These are phyloP conservation scores for Mycena epipterygia DNA, from an alignment of 768 basidiomycete species.

Conservation along the genomic window DNA sequence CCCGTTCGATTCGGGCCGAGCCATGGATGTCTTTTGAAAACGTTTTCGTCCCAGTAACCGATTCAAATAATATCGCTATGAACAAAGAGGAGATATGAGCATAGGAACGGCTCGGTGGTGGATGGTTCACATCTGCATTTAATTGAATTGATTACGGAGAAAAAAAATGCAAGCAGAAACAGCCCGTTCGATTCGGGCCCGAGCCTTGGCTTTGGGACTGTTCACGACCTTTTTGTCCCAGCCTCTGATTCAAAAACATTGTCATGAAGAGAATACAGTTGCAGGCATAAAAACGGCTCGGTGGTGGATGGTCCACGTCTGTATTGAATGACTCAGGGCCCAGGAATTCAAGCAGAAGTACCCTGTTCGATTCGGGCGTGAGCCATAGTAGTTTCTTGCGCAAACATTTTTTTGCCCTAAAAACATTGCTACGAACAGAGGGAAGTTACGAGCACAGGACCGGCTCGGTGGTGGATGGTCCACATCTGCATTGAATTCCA, in stretches of 20 bases:
- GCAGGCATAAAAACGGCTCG: neutral
- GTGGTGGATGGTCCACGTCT: slow-evolving; percentile 1
- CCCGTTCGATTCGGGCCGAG: neutral
- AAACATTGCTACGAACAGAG: neutral
- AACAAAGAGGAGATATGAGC: too few species aligned
- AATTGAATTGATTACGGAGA: neutral
- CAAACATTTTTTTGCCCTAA: neutral
- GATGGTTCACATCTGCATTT: slow-evolving; percentile 1
- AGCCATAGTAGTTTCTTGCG: neutral
- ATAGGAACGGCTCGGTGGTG: neutral
- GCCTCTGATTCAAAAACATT: neutral
- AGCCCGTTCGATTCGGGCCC: slow-evolving; percentile 1
- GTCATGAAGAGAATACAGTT: too few species aligned
- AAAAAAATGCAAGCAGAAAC: neutral
- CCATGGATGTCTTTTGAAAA: neutral
- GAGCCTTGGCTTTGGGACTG: neutral
- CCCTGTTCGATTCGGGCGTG: slow-evolving; percentile 6
- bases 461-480: neutral
- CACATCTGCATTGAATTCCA: neutral
- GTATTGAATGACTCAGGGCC: neutral
- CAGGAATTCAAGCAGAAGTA: neutral
- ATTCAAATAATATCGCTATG: too few species aligned
- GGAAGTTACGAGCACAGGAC: neutral
- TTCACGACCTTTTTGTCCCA: neutral
- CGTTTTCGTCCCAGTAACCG: too few species aligned